Evolutionary conservation across 2,329 filamentous ascomycete species (phyloP).

Genomic region (Botrytis squamosa): DNA sequence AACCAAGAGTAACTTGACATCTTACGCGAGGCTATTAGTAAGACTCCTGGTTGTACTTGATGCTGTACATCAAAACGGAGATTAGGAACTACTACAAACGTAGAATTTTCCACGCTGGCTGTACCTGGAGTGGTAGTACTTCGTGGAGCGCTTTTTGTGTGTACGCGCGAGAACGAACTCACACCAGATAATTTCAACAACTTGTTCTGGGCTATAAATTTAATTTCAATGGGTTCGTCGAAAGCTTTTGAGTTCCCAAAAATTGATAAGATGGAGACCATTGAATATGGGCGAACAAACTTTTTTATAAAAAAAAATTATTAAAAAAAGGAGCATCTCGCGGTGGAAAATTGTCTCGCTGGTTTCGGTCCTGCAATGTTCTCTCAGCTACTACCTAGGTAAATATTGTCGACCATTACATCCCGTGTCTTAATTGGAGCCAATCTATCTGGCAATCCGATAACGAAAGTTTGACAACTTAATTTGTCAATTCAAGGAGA

Average conservation of each 20-base stretch:
- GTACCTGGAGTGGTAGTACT: background rate
- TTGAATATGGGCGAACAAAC: background rate
- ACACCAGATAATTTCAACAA: background rate
- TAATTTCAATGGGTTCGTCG: background rate
- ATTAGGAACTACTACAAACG: conserved; percentile 11
- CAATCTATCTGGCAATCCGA: background rate
- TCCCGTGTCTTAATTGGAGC: background rate
- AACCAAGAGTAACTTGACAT: background rate
- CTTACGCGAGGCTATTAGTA: background rate
- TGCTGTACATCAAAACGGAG: background rate
- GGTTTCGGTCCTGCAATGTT: background rate
- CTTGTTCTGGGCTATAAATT: background rate
- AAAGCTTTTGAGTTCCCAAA: background rate
- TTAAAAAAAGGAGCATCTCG: background rate
- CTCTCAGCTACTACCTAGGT: background rate
- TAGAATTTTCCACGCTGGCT: conserved; percentile 2
- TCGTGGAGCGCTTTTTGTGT: background rate
- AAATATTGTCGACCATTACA: background rate
- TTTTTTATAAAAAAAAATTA: background rate
- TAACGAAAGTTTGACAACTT: background rate
- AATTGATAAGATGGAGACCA: background rate
- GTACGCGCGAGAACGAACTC: background rate
- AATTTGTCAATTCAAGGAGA: background rate
- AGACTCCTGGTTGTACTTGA: background rate
- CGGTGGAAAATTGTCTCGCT: background rate